Conservation (phyloP, 2,329 filamentous ascomycete species). For the Alternaria burnsii region DNA sequence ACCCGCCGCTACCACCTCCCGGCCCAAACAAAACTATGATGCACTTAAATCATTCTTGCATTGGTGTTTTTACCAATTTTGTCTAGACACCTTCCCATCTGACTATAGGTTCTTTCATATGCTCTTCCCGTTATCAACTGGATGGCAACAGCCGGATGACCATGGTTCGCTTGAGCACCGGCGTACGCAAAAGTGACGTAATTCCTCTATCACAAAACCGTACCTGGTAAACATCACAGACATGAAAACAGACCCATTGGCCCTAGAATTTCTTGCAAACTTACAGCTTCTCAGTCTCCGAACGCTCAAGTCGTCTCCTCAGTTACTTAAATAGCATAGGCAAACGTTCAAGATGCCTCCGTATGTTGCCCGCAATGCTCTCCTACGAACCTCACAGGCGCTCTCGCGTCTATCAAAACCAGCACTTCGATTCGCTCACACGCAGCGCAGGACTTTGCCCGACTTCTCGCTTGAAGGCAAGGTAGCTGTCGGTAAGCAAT, state of each 20-base stretch:
- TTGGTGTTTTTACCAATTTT: neutral
- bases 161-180: neutral
- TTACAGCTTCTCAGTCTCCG: neutral
- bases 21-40: neutral
- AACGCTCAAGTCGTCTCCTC: neutral
- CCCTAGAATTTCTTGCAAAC: neutral
- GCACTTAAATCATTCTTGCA: neutral
- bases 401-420: constrained; percentile 1
- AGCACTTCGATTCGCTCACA: constrained; percentile 20
- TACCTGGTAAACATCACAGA: constrained; percentile 1
- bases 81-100: neutral
- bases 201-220: constrained; percentile 7
- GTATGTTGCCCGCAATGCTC: constrained; percentile 16
- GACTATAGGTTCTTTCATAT: neutral
- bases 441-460: constrained; percentile 20
- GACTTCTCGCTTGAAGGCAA: constrained; percentile 27
- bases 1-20: neutral
- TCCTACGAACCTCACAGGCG: constrained; percentile 10
- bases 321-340: neutral
- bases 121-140: neutral
- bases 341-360: constrained; percentile 18
- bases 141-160: neutral
- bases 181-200: constrained; percentile 23
- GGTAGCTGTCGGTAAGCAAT: constrained; percentile 22
- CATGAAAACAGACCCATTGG: neutral